Evolutionary conservation across 192 early-diverging fungal genomes (phyloP).

Genomic region (Pilaira anomala): DNA sequence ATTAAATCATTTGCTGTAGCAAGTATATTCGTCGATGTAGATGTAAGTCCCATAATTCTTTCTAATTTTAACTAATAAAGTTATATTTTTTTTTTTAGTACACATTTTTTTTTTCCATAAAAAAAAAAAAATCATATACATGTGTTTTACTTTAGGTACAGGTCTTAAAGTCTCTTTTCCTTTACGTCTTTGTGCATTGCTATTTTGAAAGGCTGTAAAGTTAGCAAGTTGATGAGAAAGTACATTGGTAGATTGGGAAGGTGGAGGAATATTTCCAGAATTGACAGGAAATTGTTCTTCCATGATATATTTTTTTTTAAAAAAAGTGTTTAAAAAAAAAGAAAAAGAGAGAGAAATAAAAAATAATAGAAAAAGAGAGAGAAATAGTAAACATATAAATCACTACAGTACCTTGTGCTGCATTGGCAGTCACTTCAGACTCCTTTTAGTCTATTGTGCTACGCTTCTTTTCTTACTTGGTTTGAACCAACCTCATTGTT

Average conservation of each 20-base stretch:
- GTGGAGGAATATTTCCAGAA: conserved; percentile 28
- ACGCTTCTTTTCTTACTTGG: no score
- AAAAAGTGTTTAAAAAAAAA: background rate
- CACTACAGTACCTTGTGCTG: background rate
- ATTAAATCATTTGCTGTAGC: conserved; percentile 57
- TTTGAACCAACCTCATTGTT: no score
- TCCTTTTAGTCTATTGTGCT: background rate
- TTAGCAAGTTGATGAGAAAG: background rate
- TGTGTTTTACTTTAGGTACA: conserved; percentile 18
- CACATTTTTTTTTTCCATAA: background rate
- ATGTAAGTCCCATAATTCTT: conserved; percentile 64
- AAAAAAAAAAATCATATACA: background rate
- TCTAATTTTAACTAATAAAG: conserved; percentile 53
- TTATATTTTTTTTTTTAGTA: conserved; percentile 21
- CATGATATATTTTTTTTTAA: conserved; percentile 2
- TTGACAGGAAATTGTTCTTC: conserved; percentile 35
- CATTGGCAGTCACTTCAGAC: conserved; percentile 7
- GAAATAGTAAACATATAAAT: background rate
- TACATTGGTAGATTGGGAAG: conserved; percentile 24
- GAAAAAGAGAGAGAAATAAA: background rate
- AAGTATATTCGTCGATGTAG: conserved; percentile 47
- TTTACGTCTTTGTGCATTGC: conserved; percentile 17
- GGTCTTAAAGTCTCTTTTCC: conserved; percentile 24
- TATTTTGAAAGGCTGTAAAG: conserved; percentile 4
- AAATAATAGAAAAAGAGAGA: background rate